Evolutionary conservation across 768 basidiomycete genomes (phyloP).

Genomic region (Aureoboletus auriporus): DNA sequence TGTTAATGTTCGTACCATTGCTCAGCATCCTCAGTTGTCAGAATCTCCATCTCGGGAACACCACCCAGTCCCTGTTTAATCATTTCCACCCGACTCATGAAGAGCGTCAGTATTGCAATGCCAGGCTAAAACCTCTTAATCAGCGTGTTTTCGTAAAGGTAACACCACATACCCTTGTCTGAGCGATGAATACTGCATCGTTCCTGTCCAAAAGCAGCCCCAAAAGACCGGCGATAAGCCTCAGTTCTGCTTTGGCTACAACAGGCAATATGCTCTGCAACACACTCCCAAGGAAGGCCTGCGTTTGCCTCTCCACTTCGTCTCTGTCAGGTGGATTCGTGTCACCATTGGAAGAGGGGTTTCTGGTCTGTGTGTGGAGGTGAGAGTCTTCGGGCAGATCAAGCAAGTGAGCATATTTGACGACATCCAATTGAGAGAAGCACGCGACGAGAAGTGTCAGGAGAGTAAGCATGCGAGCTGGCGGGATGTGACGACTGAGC

Average conservation of each 20-base stretch:
- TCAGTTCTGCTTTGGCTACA: slow-evolving; percentile 72
- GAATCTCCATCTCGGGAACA: slow-evolving; percentile 53
- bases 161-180: slow-evolving; percentile 64
- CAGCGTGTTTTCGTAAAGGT: background rate
- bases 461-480: slow-evolving; percentile 77
- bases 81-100: slow-evolving; percentile 89
- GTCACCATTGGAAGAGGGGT: slow-evolving; percentile 16
- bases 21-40: slow-evolving; percentile 69
- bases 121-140: slow-evolving; percentile 63
- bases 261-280: slow-evolving; percentile 84
- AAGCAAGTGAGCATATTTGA: slow-evolving; percentile 68
- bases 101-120: slow-evolving; percentile 82
- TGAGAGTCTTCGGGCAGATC: slow-evolving; percentile 61
- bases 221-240: slow-evolving; percentile 82
- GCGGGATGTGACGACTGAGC: slow-evolving; percentile 76
- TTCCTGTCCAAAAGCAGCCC: slow-evolving; percentile 79
- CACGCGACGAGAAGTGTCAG: slow-evolving; percentile 91
- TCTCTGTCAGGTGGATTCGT: slow-evolving; percentile 39
- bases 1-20: slow-evolving; percentile 59
- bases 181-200: slow-evolving; percentile 66
- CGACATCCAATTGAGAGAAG: slow-evolving; percentile 91
- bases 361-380: slow-evolving; percentile 17
- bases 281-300: slow-evolving; percentile 81
- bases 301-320: slow-evolving; percentile 85
- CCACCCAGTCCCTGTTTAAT: slow-evolving; percentile 69